Evolutionary conservation across 2,329 filamentous ascomycete species (phyloP).

Genomic region (Thielaviopsis ethacetica): DNA sequence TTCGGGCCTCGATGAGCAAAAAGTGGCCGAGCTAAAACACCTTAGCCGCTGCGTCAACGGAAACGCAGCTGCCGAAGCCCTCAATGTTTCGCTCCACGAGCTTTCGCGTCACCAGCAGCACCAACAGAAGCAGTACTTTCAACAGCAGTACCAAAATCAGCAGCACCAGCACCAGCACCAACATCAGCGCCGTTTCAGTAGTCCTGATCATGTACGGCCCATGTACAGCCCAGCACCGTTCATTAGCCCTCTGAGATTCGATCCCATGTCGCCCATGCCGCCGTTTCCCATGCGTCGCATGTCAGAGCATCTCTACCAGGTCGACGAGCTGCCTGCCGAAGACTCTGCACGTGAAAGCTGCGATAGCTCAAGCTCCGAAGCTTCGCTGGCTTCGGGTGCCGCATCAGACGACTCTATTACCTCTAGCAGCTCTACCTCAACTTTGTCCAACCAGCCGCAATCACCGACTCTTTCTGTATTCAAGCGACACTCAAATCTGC

Average conservation of each 20-base stretch:
- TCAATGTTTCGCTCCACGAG: not conserved
- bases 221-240: too few species aligned
- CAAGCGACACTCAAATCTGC: too few species aligned
- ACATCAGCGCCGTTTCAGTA: too few species aligned
- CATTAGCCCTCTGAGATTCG: too few species aligned
- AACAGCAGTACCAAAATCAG: not conserved
- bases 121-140: not conserved
- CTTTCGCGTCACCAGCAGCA: not conserved
- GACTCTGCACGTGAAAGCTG: not conserved
- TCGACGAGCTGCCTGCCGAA: conserved; percentile 7
- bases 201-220: too few species aligned
- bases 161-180: too few species aligned
- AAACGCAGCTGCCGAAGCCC: conserved; percentile 4
- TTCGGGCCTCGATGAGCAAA: conserved; percentile 4
- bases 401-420: too few species aligned
- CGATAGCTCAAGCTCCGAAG: not conserved
- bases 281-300: not conserved
- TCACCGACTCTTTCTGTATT: too few species aligned
- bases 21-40: conserved; percentile 3
- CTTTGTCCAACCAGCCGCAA: too few species aligned
- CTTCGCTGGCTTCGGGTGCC: too few species aligned
- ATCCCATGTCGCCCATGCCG: too few species aligned
- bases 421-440: too few species aligned
- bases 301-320: conserved; percentile 7
- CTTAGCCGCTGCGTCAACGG: conserved; percentile 9